Evolutionary conservation across 2,329 filamentous ascomycete species (phyloP).

Genomic region (Orbilia brochopaga): DNA sequence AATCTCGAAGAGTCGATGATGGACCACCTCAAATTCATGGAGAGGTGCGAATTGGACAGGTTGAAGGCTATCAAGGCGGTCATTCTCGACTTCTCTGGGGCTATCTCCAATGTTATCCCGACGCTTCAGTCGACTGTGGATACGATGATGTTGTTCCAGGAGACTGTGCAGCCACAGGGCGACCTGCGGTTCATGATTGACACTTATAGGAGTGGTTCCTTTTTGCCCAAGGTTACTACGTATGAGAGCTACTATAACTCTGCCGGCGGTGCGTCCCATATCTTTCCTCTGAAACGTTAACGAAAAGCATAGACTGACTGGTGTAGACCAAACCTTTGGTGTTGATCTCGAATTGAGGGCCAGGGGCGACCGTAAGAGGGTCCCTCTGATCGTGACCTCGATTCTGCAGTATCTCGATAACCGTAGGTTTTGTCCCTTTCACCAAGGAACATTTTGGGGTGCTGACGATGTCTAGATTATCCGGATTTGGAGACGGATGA

Average conservation of each 20-base stretch:
- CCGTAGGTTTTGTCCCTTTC: slow-evolving; percentile 59
- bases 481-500: slow-evolving; percentile 97
- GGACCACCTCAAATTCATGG: slow-evolving; percentile 90
- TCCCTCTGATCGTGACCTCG: slow-evolving; percentile 88
- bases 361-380: slow-evolving; percentile 90
- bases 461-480: slow-evolving; percentile 67
- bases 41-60: slow-evolving; percentile 93
- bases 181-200: slow-evolving; percentile 93
- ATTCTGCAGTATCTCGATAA: slow-evolving; percentile 94
- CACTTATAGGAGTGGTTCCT: slow-evolving; percentile 94
- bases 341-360: slow-evolving; percentile 96
- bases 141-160: slow-evolving; percentile 98
- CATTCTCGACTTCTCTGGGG: slow-evolving; percentile 94
- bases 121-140: slow-evolving; percentile 94
- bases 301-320: neutral
- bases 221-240: slow-evolving; percentile 84
- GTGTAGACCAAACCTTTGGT: slow-evolving; percentile 86
- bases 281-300: neutral
- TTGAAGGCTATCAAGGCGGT: slow-evolving; percentile 98
- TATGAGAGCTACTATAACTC: slow-evolving; percentile 99
- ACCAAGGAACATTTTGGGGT: slow-evolving; percentile 22
- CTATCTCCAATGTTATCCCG: slow-evolving; percentile 96
- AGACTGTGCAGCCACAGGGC: slow-evolving; percentile 91
- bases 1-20: slow-evolving; percentile 95
- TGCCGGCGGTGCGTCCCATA: slow-evolving; percentile 69